Evolutionary conservation across 352 stramenopile genomes (phyloP), one percentile per base, ranked within the genome.

Genomic region (Phytopythium helicoides): DNA sequence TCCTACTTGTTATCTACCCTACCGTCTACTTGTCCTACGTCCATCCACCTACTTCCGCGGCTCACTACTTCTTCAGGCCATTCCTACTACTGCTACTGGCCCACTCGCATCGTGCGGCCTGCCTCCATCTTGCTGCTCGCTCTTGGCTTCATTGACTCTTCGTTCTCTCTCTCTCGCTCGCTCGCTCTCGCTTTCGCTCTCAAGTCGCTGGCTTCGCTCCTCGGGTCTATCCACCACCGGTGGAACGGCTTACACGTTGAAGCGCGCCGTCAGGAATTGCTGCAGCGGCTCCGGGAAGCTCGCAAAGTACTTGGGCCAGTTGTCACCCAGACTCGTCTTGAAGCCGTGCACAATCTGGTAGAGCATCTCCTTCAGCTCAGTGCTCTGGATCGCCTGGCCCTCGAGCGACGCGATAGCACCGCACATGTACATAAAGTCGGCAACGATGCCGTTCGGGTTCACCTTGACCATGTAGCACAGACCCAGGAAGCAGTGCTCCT

Each of bases 401-500:
- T 95, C 82, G 14, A 95, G 72, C 60, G 86, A 95, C 56, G 86
- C 86, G 46, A 95, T 89, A 11, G 86, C 86, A 53, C 84, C 84
- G 42, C 83, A 94, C 80, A 95, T 91, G 66, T 90, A 92, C 83
- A 95, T 94, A 50, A 95, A 95, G 47, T 95, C 83, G 11, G 80
- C 68, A 10, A 95, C 76, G 40, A 94, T 94, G 26, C 81, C 83
- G 54, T 87, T 89, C 56, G 88, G 88, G 65, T 97, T 96, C 25
- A 88, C 70, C 68, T 95, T 89, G 52, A 97, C 84, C 73, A 97
- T 92, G 65, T 96, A 92, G 68, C 87, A 96, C 6, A 97, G 65
- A 0, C 88, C 88, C 38, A 94, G 52, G 44, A 97, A 97, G 56
- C 84, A 94, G 56, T 94, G 82, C 62, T 97, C 88, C 62, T 95